A percentile compares a stretch with the other conserved stretches of the same genome.
Evolutionary conservation across 2,329 filamentous ascomycete genomes (phyloP).

Genomic region (Harringtonia lauricola): DNA sequence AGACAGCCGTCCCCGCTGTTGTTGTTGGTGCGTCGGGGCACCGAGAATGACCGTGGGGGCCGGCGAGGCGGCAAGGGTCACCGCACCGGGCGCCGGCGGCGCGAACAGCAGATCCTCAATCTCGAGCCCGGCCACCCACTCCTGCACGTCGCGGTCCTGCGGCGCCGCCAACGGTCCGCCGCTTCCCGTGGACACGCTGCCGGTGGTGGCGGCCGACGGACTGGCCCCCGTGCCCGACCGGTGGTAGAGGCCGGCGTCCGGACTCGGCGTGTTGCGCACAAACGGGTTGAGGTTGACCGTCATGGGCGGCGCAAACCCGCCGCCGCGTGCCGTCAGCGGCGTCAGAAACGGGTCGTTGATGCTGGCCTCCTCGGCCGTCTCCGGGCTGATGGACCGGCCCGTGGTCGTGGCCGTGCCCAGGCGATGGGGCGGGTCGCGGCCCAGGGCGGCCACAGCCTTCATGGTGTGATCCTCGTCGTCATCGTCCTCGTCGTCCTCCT

Average conservation of each 20-base stretch:
- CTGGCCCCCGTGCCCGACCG: too few relatives aligned
- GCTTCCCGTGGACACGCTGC: too few relatives aligned
- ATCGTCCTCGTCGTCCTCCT: conserved; percentile 14
- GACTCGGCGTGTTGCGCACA: conserved; percentile 23
- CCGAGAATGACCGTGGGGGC: background rate
- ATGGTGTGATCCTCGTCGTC: background rate
- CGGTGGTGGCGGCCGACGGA: too few relatives aligned
- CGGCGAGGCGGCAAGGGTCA: conserved; percentile 5
- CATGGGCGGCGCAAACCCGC: conserved; percentile 9
- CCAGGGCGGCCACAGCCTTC: background rate
- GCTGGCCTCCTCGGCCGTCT: conserved; percentile 20
- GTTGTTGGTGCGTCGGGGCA: background rate
- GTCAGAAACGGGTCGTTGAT: conserved; percentile 40
- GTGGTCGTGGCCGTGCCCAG: background rate
- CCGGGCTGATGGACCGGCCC: conserved; percentile 7
- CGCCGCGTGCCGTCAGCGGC: conserved; percentile 19
- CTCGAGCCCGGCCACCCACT: conserved; percentile 47
- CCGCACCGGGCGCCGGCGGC: conserved; percentile 14
- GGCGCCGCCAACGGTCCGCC: too few relatives aligned
- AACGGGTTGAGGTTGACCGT: conserved; percentile 11
- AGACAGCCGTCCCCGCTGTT: conserved; percentile 22
- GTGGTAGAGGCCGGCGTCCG: conserved; percentile 24
- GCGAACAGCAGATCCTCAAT: conserved; percentile 40
- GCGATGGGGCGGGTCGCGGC: background rate
- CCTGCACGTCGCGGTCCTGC: conserved; percentile 42